Evolutionary conservation across 2,329 filamentous ascomycete genomes (phyloP).

Genomic region (Leptographium radiaticola): DNA sequence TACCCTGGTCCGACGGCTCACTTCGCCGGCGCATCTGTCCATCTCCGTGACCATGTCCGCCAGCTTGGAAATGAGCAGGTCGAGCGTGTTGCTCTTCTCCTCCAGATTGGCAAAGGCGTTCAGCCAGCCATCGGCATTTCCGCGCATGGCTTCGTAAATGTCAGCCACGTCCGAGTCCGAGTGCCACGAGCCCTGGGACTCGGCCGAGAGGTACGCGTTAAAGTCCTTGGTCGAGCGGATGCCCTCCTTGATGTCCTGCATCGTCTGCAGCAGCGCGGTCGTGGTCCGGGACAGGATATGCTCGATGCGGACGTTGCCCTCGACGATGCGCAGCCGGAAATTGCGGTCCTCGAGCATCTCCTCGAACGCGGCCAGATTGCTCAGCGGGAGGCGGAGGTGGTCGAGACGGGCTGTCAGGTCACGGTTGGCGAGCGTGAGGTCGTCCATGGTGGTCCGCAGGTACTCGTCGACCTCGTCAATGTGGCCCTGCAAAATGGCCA

Average conservation of each 20-base stretch:
- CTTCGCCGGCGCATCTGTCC: constrained; percentile 69
- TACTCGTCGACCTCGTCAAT: constrained; percentile 92
- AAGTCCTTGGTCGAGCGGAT: constrained; percentile 65
- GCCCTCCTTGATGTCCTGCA: constrained; percentile 69
- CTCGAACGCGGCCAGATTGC: constrained; percentile 73
- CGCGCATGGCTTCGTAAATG: constrained; percentile 81
- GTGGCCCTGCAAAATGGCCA: constrained; percentile 78
- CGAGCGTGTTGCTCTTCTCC: constrained; percentile 56
- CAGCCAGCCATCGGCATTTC: constrained; percentile 84
- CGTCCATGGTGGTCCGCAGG: constrained; percentile 72
- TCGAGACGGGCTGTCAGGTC: constrained; percentile 73
- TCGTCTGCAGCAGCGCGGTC: constrained; percentile 58
- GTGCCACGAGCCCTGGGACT: constrained; percentile 49
- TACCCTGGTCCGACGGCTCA: constrained; percentile 67
- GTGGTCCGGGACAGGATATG: constrained; percentile 75
- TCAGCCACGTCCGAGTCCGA: constrained; percentile 39
- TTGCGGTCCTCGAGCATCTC: constrained; percentile 73
- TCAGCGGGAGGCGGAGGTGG: constrained; percentile 69
- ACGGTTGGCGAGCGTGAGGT: constrained; percentile 62
- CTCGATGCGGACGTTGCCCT: constrained; percentile 83
- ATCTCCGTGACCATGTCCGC: constrained; percentile 72
- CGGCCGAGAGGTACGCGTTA: constrained; percentile 56
- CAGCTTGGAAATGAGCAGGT: constrained; percentile 56
- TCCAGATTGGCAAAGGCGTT: constrained; percentile 67
- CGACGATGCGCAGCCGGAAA: constrained; percentile 71